Percentiles rank a stretch among this genome's conserved stretches.
Conservation (phyloP, 2,329 filamentous ascomycete species). For the Orbilia ellipsospora region DNA sequence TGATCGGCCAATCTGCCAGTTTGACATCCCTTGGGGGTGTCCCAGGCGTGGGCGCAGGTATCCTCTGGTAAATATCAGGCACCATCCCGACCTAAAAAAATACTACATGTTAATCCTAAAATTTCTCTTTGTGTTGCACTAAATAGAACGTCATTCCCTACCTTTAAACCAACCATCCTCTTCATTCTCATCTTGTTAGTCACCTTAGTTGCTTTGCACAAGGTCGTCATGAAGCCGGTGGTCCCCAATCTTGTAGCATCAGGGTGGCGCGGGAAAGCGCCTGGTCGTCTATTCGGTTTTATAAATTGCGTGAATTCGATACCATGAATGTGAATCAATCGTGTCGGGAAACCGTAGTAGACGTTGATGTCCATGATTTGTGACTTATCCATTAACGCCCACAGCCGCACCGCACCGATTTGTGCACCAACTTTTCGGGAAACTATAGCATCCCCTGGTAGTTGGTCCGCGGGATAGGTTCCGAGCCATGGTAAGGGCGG, state of each 20-base stretch:
- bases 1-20: constrained; percentile 54
- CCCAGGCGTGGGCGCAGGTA: constrained; percentile 34
- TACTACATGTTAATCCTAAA: not conserved
- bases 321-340: constrained; percentile 46
- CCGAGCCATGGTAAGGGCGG: constrained; percentile 50
- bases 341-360: constrained; percentile 51
- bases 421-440: constrained; percentile 49
- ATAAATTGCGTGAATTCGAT: constrained; percentile 38
- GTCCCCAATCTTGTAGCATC: constrained; percentile 37
- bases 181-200: constrained; percentile 23
- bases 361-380: constrained; percentile 38
- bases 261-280: not conserved
- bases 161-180: constrained; percentile 50
- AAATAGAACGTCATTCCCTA: constrained; percentile 10
- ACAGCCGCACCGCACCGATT: constrained; percentile 38
- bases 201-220: constrained; percentile 29
- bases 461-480: constrained; percentile 40
- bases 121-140: not conserved
- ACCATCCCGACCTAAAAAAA: constrained; percentile 45
- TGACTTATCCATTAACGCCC: constrained; percentile 24
- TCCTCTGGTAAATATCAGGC: constrained; percentile 34
- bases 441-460: constrained; percentile 36
- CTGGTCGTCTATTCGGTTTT: constrained; percentile 22
- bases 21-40: constrained; percentile 38
- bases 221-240: constrained; percentile 52